A percentile compares a stretch with the other conserved stretches of the same genome.
Conservation (phyloP, 2,329 filamentous ascomycete species). For the Pestalotiopsis sp. region DNA sequence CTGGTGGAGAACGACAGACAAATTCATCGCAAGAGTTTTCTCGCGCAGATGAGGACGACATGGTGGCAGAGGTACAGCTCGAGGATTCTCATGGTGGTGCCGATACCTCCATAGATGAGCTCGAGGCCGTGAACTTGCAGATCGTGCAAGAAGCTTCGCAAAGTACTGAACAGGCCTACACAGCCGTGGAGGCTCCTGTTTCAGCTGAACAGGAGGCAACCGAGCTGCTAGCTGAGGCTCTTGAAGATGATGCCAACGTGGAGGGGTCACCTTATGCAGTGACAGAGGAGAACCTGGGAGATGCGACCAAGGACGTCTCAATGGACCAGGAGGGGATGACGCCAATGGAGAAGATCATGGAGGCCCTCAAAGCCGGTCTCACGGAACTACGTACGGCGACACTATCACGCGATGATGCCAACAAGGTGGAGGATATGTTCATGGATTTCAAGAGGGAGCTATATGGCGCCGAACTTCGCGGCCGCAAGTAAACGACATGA, state of each 20-base stretch:
- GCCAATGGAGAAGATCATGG: constrained; percentile 52
- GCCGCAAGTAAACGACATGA: constrained; percentile 27
- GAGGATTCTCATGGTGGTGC: not conserved
- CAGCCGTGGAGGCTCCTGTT: not conserved
- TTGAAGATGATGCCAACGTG: constrained; percentile 27
- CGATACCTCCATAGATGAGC: constrained; percentile 26
- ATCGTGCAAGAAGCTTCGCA: constrained; percentile 34
- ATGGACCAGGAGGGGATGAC: constrained; percentile 25
- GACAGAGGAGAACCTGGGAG: not conserved
- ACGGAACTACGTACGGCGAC: constrained; percentile 60
- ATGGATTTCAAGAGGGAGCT: constrained; percentile 78
- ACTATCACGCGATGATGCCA: constrained; percentile 66
- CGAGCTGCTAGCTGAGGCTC: constrained; percentile 21
- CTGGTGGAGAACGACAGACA: constrained; percentile 14
- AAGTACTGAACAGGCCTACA: constrained; percentile 21
- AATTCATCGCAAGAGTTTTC: constrained; percentile 15
- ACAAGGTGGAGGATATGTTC: constrained; percentile 75
- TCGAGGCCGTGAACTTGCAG: constrained; percentile 32
- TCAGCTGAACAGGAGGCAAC: not conserved
- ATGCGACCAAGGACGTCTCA: not conserved
- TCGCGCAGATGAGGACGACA: not conserved
- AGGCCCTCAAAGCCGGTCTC: constrained; percentile 57
- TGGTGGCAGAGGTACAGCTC: not conserved
- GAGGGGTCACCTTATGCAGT: constrained; percentile 18
- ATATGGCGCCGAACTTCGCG: constrained; percentile 69